These are phyloP conservation scores for Marasmius fiardii DNA, from an alignment of 1,284 basidiomycete genomes.

Conservation along the genomic window DNA sequence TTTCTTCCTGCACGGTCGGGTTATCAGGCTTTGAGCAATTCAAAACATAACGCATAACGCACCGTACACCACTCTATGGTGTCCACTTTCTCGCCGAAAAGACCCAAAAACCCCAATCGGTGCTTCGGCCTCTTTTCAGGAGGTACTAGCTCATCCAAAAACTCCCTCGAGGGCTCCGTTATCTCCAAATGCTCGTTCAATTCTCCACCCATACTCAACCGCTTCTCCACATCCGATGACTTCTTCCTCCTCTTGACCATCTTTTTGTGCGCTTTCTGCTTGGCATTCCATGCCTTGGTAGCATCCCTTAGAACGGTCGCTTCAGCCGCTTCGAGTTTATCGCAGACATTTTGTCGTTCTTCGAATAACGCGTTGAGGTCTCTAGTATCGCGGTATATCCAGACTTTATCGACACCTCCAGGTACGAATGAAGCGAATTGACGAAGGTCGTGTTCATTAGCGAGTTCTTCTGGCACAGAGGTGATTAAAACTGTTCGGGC, in stretches of 20 bases:
- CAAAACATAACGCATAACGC: constrained; percentile 8
- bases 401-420: constrained; percentile 75
- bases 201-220: neutral
- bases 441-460: constrained; percentile 57
- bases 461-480: constrained; percentile 61
- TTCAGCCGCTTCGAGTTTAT: constrained; percentile 64
- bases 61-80: constrained; percentile 69
- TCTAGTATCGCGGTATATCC: constrained; percentile 62
- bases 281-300: constrained; percentile 34
- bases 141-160: constrained; percentile 54
- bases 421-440: constrained; percentile 69
- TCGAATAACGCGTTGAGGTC: constrained; percentile 62
- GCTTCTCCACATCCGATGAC: constrained; percentile 21
- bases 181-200: neutral
- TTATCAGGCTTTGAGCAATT: neutral
- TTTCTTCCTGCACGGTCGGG: constrained; percentile 37
- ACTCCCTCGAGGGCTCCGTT: constrained; percentile 23
- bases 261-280: constrained; percentile 27
- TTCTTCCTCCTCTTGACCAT: constrained; percentile 22
- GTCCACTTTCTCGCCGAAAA: constrained; percentile 72
- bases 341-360: constrained; percentile 51
- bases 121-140: constrained; percentile 54
- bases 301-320: constrained; percentile 56
- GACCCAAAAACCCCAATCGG: constrained; percentile 52
- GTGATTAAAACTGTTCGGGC: constrained; percentile 79